Evolutionary conservation across 805 yeast genomes (phyloP).

Genomic region (Ogataea pilisensis): DNA sequence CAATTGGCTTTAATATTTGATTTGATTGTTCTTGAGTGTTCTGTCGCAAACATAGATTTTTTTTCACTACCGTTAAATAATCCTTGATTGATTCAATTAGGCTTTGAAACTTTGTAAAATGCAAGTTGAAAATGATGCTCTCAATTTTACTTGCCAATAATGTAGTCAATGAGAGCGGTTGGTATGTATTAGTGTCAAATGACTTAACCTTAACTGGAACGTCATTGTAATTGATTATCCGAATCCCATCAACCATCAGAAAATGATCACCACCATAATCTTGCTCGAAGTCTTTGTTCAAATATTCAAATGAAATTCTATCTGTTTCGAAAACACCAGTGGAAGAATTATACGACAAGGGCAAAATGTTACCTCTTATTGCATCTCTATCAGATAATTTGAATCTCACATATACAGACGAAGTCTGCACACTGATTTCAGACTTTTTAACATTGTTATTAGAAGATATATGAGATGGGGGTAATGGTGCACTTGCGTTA

Average conservation of each 20-base stretch:
- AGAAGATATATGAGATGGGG: background rate
- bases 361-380: conserved; percentile 34
- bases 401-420: conserved; percentile 31
- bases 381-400: conserved; percentile 15
- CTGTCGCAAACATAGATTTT: background rate
- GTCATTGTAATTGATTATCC: background rate
- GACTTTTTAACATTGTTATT: conserved; percentile 1
- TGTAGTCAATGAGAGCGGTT: conserved; percentile 23
- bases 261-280: conserved; percentile 15
- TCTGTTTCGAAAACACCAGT: conserved; percentile 32
- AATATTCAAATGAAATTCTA: conserved; percentile 27
- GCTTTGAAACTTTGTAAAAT: conserved; percentile 26
- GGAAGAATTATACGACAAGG: conserved; percentile 40
- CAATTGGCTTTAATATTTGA: background rate
- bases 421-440: conserved; percentile 37
- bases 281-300: conserved; percentile 1
- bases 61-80: background rate
- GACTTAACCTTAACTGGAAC: conserved; percentile 13
- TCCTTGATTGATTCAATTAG: conserved; percentile 14
- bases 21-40: background rate
- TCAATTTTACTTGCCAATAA: conserved; percentile 14
- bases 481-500: background rate
- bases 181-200: conserved; percentile 26
- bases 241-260: conserved; percentile 22
- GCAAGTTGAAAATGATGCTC: conserved; percentile 27